These are phyloP conservation scores for Phytophthora uliginosa DNA, from an alignment of 352 stramenopile species.

Conservation along the genomic window DNA sequence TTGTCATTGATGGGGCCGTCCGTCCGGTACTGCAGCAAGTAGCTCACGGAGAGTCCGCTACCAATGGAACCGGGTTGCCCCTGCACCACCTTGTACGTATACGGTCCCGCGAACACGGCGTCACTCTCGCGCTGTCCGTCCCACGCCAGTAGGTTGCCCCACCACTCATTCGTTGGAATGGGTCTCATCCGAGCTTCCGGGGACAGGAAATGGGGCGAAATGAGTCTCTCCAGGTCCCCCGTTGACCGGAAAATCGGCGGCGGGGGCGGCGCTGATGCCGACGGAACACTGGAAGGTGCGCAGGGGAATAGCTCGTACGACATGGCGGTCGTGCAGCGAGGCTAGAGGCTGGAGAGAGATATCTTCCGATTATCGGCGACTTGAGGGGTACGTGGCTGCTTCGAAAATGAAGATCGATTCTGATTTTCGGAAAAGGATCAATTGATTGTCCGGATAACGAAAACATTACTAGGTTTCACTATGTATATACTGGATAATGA, in stretches of 20 bases:
- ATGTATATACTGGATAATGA: slow-evolving; percentile 8
- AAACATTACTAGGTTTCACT: slow-evolving; percentile 1
- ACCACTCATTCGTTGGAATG: slow-evolving; percentile 88
- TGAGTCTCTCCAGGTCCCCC: slow-evolving; percentile 59
- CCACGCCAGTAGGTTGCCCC: slow-evolving; percentile 85
- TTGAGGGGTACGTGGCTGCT: slow-evolving; percentile 21
- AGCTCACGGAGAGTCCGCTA: slow-evolving; percentile 69
- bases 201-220: slow-evolving; percentile 57
- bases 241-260: slow-evolving; percentile 56
- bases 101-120: slow-evolving; percentile 77
- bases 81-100: slow-evolving; percentile 69
- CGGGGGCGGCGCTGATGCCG: slow-evolving; percentile 28
- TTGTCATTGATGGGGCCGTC: slow-evolving; percentile 84
- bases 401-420: slow-evolving; percentile 28
- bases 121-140: slow-evolving; percentile 69
- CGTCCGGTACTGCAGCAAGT: slow-evolving; percentile 78
- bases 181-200: slow-evolving; percentile 35
- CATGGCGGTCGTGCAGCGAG: slow-evolving; percentile 21
- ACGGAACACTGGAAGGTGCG: slow-evolving; percentile 7
- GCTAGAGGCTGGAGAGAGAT: background rate
- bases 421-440: slow-evolving; percentile 3
- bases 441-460: slow-evolving; percentile 20
- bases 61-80: slow-evolving; percentile 42
- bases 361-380: slow-evolving; percentile 9
- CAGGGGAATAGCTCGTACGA: slow-evolving; percentile 29